These are phyloP conservation scores for Colletotrichum higginsianum DNA, from an alignment of 2,329 filamentous ascomycete species.

Conservation along the genomic window DNA sequence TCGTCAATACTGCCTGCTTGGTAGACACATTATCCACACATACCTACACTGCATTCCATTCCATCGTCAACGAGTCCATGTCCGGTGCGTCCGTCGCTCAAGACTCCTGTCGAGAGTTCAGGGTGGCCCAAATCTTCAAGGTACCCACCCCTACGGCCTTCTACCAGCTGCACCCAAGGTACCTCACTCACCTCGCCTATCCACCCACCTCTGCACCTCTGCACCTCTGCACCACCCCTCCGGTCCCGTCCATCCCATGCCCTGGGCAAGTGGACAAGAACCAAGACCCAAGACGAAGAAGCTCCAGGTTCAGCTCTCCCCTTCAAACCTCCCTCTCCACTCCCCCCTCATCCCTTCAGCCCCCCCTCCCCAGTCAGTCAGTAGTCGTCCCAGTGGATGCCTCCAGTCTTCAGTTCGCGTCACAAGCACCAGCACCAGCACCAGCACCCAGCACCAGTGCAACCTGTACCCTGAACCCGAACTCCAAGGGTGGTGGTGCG, in stretches of 20 bases:
- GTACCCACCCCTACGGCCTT: not conserved
- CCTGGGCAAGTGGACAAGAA: not conserved
- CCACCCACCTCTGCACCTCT: not conserved
- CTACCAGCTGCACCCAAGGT: not conserved
- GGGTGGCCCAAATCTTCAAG: not conserved
- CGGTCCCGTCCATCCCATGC: conserved; percentile 13
- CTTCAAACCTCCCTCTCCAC: conserved; percentile 17
- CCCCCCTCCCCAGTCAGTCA: not conserved
- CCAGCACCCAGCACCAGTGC: not conserved
- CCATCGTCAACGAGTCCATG: too few relatives aligned
- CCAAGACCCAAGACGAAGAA: conserved; percentile 20
- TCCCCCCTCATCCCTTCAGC: not conserved
- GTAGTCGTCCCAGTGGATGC: conserved; percentile 11
- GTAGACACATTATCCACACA: too few relatives aligned
- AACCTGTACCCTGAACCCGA: not conserved
- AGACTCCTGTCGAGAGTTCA: not conserved
- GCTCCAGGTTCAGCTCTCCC: conserved; percentile 28
- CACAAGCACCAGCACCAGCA: not conserved
- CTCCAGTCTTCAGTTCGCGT: conserved; percentile 3
- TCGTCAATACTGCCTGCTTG: too few relatives aligned
- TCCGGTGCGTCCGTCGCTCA: too few relatives aligned
- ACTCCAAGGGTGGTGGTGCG: conserved; percentile 18
- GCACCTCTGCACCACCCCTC: conserved; percentile 13
- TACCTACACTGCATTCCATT: too few relatives aligned
- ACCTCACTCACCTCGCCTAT: not conserved